A percentile compares a stretch with the other conserved stretches of the same genome.
Conservation (phyloP, 75 land plant species). For the Isoetes taiwanensis region DNA sequence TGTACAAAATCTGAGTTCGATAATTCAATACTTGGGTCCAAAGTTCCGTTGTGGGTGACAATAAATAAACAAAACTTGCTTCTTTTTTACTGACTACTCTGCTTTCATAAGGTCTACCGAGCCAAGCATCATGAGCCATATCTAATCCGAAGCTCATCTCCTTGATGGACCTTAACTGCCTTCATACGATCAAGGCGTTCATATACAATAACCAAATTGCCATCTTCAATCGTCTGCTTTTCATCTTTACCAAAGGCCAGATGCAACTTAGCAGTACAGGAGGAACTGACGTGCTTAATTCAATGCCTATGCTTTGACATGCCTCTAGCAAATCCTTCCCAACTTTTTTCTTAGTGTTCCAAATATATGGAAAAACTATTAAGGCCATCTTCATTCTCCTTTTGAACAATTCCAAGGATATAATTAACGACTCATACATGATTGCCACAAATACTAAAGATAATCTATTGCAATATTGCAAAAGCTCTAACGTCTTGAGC, state of each 20-base stretch:
- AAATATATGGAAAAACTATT: no score
- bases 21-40: constrained; percentile 94
- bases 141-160: constrained; percentile 43
- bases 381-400: no score
- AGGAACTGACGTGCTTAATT: no score
- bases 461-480: no score
- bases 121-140: constrained; percentile 87
- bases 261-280: no score
- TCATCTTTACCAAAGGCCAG: neutral
- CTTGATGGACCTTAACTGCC: constrained; percentile 44
- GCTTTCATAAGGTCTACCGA: constrained; percentile 79
- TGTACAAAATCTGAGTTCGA: constrained; percentile 83
- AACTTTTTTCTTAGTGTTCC: no score
- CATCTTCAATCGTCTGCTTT: constrained; percentile 57
- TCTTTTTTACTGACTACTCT: constrained; percentile 62
- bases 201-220: constrained; percentile 78
- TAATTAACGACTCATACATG: no score
- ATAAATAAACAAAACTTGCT: constrained; percentile 51
- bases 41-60: constrained; percentile 80
- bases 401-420: no score
- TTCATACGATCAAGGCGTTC: constrained; percentile 81
- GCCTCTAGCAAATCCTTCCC: no score
- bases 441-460: no score
- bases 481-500: no score
- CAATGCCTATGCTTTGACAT: no score